Conservation (phyloP, 169 alveolate genomes). For the Plasmodium gonderi region DNA sequence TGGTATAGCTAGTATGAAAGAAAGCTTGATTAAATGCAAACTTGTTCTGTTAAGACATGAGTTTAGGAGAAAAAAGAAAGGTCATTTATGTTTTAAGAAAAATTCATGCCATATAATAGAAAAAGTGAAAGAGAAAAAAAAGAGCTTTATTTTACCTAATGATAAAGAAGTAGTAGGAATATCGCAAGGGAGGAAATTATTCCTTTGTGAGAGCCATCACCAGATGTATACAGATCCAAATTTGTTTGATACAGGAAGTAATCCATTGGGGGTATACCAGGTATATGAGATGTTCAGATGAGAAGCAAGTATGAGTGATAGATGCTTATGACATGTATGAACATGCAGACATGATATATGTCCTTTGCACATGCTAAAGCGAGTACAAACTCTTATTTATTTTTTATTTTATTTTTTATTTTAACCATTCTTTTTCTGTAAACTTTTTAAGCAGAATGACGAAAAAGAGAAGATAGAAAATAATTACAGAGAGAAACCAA, state of each 20-base stretch:
- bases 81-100: neutral
- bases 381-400: too few species aligned
- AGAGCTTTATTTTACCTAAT: neutral
- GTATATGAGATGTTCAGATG: neutral
- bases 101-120: neutral
- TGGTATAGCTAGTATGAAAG: neutral
- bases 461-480: neutral
- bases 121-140: neutral
- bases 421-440: neutral
- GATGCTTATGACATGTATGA: neutral
- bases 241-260: neutral
- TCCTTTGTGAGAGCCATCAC: conserved; percentile 23
- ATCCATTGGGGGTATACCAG: neutral
- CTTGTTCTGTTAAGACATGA: neutral
- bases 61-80: conserved; percentile 16
- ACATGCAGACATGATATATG: too few species aligned
- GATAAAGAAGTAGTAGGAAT: conserved; percentile 6
- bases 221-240: conserved; percentile 32
- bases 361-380: too few species aligned
- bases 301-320: neutral
- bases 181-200: neutral
- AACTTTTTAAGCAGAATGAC: neutral
- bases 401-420: neutral
- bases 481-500: neutral
- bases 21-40: neutral